Percentiles rank a stretch among this genome's conserved stretches.
Conservation (phyloP, 202 grass and related monocot species). For the Elaeis oleifera region DNA sequence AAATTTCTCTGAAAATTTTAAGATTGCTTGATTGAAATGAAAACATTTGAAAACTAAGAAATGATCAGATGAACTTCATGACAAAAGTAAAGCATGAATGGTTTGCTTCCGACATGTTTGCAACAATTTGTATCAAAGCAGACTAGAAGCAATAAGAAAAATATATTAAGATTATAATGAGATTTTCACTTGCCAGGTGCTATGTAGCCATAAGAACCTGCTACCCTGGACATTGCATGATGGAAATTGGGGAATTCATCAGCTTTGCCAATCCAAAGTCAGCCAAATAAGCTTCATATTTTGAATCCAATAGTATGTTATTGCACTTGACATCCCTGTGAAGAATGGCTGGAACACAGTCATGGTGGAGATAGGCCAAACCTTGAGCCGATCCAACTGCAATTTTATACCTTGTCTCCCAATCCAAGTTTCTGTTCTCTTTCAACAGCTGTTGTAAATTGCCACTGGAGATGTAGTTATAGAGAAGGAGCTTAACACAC, state of each 20-base stretch:
- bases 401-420: conserved; percentile 18
- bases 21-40: too few relatives aligned
- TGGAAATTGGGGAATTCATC: conserved; percentile 15
- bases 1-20: too few relatives aligned
- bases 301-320: conserved; percentile 19
- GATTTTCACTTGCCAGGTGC: conserved; percentile 14
- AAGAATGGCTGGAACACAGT: conserved; percentile 17
- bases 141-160: conserved; percentile 2
- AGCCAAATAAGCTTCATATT: conserved; percentile 14
- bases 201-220: conserved; percentile 17
- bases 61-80: too few relatives aligned
- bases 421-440: conserved; percentile 14
- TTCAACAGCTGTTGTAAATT: conserved; percentile 17
- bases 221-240: conserved; percentile 15
- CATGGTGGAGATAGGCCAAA: conserved; percentile 24
- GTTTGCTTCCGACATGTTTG: too few relatives aligned
- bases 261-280: conserved; percentile 20
- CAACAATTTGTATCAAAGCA: too few relatives aligned
- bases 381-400: conserved; percentile 15
- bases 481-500: conserved; percentile 12
- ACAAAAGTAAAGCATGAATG: too few relatives aligned
- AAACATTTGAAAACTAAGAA: too few relatives aligned
- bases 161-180: background rate
- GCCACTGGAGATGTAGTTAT: conserved; percentile 16
- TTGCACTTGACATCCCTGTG: conserved; percentile 22